Percentiles rank a stretch among this genome's conserved stretches.
These are phyloP conservation scores for Vitis rotundifolia DNA, from an alignment of 164 flowering plant species.

Conservation along the genomic window DNA sequence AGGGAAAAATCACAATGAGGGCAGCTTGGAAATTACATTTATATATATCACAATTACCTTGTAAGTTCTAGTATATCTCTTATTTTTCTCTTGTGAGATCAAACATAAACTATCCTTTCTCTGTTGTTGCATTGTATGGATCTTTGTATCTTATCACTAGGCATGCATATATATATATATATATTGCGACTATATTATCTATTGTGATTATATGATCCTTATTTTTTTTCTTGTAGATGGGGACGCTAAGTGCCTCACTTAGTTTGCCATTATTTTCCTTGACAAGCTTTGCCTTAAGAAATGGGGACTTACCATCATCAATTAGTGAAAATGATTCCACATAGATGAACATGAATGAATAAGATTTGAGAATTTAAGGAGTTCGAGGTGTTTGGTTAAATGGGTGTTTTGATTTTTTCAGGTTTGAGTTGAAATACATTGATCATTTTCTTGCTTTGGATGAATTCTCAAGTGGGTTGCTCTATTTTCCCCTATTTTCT, in stretches of 20 bases:
- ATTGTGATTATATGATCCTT: too few relatives aligned
- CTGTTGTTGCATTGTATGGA: too few relatives aligned
- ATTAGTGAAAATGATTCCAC: not conserved
- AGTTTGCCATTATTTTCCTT: slow-evolving; percentile 18
- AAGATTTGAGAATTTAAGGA: not conserved
- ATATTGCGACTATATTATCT: too few relatives aligned
- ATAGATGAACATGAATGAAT: too few relatives aligned
- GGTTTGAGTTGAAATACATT: slow-evolving; percentile 73
- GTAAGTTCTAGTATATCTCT: too few relatives aligned
- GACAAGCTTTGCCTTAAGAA: slow-evolving; percentile 21
- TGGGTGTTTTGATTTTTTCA: slow-evolving; percentile 26
- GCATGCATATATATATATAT: too few relatives aligned
- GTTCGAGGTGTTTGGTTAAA: slow-evolving; percentile 15
- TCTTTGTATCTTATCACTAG: too few relatives aligned
- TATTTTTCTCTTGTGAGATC: too few relatives aligned
- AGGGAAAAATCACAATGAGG: too few relatives aligned
- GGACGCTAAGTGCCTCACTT: slow-evolving; percentile 55
- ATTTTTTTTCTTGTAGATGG: slow-evolving; percentile 58
- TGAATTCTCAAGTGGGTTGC: slow-evolving; percentile 75
- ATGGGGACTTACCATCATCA: slow-evolving; percentile 15
- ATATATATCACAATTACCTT: too few relatives aligned
- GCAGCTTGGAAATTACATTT: too few relatives aligned
- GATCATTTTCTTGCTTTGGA: slow-evolving; percentile 87
- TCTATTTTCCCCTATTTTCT: slow-evolving; percentile 8
- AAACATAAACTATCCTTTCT: too few relatives aligned